Evolutionary conservation across 805 yeast genomes (phyloP).

Genomic region (Hanseniaspora lachancei): DNA sequence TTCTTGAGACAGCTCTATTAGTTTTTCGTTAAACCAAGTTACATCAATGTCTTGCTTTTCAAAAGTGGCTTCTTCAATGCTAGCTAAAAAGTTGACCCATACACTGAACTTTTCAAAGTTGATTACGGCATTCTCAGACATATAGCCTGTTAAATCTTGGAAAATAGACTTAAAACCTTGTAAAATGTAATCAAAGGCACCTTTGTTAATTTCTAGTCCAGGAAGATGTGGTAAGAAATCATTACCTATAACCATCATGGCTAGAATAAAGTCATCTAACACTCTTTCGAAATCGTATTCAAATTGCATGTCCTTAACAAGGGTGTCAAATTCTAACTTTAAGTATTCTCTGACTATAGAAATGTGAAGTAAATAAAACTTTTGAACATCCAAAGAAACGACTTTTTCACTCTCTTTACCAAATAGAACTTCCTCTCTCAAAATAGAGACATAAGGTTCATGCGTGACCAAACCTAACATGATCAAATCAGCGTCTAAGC

Average conservation of each 20-base stretch:
- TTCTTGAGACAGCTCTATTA: slow-evolving; percentile 61
- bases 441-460: slow-evolving; percentile 86
- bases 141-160: slow-evolving; percentile 62
- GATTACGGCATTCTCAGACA: slow-evolving; percentile 71
- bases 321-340: slow-evolving; percentile 66
- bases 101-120: slow-evolving; percentile 56
- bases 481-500: slow-evolving; percentile 90
- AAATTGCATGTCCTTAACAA: slow-evolving; percentile 51
- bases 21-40: slow-evolving; percentile 79
- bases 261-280: slow-evolving; percentile 81
- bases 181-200: slow-evolving; percentile 87
- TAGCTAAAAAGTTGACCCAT: slow-evolving; percentile 65
- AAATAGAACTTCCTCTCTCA: slow-evolving; percentile 91
- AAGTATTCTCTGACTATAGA: slow-evolving; percentile 83
- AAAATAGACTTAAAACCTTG: slow-evolving; percentile 78
- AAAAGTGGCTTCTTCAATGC: slow-evolving; percentile 74
- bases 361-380: slow-evolving; percentile 69
- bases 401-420: slow-evolving; percentile 40
- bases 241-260: slow-evolving; percentile 90
- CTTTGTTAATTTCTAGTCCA: slow-evolving; percentile 81
- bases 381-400: slow-evolving; percentile 50
- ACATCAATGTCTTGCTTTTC: slow-evolving; percentile 73
- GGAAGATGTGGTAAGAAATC: slow-evolving; percentile 97
- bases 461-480: slow-evolving; percentile 85
- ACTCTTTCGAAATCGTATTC: slow-evolving; percentile 73